phyloP scores from a whole-genome alignment of 495 filamentous ascomycete genomes.

The Thozetella sp. region DNA sequence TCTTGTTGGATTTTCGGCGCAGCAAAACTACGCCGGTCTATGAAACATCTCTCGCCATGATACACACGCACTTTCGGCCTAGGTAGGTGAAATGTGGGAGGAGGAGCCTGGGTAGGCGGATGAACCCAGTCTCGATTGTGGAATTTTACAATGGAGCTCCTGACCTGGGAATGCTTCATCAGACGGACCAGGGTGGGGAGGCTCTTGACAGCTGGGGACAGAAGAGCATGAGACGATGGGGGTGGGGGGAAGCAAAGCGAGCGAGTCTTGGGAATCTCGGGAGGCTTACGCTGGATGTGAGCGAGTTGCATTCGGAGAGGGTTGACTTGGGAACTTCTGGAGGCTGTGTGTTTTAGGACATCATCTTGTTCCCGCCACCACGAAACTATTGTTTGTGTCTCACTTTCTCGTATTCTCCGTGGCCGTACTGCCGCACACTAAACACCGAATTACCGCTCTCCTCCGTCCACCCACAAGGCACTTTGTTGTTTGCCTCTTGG shows the following conservation, averaged over 20 bases:
- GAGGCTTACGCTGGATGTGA: conserved; percentile 3
- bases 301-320: background rate
- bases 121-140: too few relatives aligned
- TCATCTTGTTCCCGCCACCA: background rate
- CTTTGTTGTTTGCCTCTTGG: too few relatives aligned
- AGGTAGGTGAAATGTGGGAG: background rate
- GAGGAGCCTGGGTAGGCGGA: background rate
- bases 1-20: background rate
- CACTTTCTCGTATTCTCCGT: background rate
- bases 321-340: background rate
- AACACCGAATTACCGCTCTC: background rate
- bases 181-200: too few relatives aligned
- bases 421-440: background rate
- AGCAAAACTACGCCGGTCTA: background rate
- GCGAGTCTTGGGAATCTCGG: background rate
- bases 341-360: conserved; percentile 2
- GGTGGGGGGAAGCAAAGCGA: background rate
- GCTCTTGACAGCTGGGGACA: too few relatives aligned
- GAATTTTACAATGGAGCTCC: too few relatives aligned
- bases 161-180: too few relatives aligned
- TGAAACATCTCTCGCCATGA: background rate
- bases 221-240: background rate
- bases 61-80: background rate
- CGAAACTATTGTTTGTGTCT: background rate
- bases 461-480: too few relatives aligned